Conservation (phyloP, 2,329 filamentous ascomycete species). For the Nothophoma quercina region DNA sequence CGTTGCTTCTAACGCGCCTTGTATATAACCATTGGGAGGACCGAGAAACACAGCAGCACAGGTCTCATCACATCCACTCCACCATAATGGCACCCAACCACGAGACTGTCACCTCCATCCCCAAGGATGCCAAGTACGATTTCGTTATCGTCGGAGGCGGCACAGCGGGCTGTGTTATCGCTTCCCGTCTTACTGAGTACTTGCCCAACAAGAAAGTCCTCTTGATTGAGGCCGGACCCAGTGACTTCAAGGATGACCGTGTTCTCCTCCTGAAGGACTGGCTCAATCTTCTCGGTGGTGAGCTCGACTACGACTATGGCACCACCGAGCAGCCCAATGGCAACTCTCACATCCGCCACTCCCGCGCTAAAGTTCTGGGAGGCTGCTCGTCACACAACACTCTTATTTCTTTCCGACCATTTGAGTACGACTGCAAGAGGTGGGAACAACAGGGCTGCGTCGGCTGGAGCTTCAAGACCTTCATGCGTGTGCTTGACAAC, state of each 20-base stretch:
- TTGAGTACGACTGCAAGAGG: conserved; percentile 84
- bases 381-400: conserved; percentile 96
- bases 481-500: conserved; percentile 82
- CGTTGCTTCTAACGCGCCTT: neutral
- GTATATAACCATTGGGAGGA: conserved; percentile 14
- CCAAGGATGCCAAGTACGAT: conserved; percentile 72
- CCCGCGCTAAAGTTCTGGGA: conserved; percentile 88
- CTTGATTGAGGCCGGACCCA: conserved; percentile 87
- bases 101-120: conserved; percentile 66
- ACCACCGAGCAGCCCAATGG: conserved; percentile 90
- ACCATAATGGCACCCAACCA: conserved; percentile 54
- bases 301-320: conserved; percentile 90
- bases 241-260: conserved; percentile 86
- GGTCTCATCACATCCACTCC: conserved; percentile 4
- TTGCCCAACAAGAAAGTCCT: conserved; percentile 82
- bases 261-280: conserved; percentile 88
- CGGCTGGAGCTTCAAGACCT: conserved; percentile 86
- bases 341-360: conserved; percentile 91
- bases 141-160: conserved; percentile 87
- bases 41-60: neutral
- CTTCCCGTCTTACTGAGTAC: conserved; percentile 80
- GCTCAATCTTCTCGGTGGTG: conserved; percentile 81
- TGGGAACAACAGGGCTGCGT: conserved; percentile 84
- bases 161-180: conserved; percentile 86
- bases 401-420: conserved; percentile 89